phyloP scores from a whole-genome alignment of 768 basidiomycete species.

The Hypsizygus marmoreus region DNA sequence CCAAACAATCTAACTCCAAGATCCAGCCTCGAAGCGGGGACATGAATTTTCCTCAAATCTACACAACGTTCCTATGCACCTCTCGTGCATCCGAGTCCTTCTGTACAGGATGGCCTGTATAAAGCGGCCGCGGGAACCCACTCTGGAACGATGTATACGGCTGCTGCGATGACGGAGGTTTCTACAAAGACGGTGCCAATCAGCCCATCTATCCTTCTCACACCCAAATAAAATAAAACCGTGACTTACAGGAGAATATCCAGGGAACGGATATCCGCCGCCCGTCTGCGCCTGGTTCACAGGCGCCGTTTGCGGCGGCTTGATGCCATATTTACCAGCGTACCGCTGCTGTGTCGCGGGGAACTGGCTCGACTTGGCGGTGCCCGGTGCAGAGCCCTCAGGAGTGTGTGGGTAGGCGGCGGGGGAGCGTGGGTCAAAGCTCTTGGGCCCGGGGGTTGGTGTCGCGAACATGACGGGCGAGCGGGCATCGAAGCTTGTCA shows the following conservation, averaged over 20 bases:
- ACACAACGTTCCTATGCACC: slow-evolving; percentile 6
- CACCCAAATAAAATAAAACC: not conserved
- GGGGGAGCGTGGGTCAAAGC: slow-evolving; percentile 10
- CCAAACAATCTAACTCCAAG: slow-evolving; percentile 2
- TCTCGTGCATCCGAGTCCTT: slow-evolving; percentile 14
- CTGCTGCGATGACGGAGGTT: slow-evolving; percentile 14
- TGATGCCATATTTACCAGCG: slow-evolving; percentile 13
- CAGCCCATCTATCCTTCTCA: not conserved
- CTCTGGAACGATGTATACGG: slow-evolving; percentile 19
- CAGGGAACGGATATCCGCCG: slow-evolving; percentile 20
- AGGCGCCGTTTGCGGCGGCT: slow-evolving; percentile 20
- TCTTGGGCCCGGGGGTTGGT: not conserved
- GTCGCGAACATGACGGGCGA: not conserved
- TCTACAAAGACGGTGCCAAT: slow-evolving; percentile 7
- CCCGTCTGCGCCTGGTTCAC: slow-evolving; percentile 12
- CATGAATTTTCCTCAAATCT: not conserved
- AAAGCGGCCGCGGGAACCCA: slow-evolving; percentile 21
- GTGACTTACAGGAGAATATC: slow-evolving; percentile 22
- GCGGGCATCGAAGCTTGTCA: slow-evolving; percentile 19
- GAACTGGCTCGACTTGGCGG: slow-evolving; percentile 6
- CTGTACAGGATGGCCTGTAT: slow-evolving; percentile 20
- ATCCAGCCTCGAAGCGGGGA: slow-evolving; percentile 6
- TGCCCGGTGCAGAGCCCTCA: slow-evolving; percentile 7
- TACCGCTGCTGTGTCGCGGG: slow-evolving; percentile 12
- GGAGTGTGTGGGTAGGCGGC: slow-evolving; percentile 14